Evolutionary conservation across 2,329 filamentous ascomycete species (phyloP), one percentile per base, ranked within the genome.

Genomic region (Paraconiothyrium brasiliense): DNA sequence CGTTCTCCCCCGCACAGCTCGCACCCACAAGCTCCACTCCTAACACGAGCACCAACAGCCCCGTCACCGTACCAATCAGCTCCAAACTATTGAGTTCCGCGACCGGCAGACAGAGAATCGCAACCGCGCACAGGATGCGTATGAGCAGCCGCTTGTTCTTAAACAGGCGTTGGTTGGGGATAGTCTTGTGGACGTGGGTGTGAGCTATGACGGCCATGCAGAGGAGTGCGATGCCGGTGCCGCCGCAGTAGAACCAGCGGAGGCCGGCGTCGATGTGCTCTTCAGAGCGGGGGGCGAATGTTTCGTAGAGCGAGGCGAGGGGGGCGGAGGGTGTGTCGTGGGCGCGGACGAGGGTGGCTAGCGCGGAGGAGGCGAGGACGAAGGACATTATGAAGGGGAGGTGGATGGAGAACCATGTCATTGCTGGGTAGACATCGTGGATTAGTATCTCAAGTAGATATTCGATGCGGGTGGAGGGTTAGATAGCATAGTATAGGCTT

Each of bases 241-340:
- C 88, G n/a, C 80, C 82, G 72, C 87, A 90, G 74, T 90, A 90
- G 74, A 87, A 90, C 81, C 86, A 88, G 14, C 86, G 82, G 20
- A 89, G 80, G 2, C 86, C 87, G 8, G 75, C 62, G 6, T 79
- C 71, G n/a, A 90, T 77, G n/a, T 85, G 78, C 0, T 76, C 74
- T 58, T 85, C 83, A 1, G 85, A 84, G 49, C 82, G 81, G 1
- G 76, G 75, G 22, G 80, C 75, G 69, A 88, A 89, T 14, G 78
- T 72, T 32, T 84, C 82, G 7, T 83, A 84, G 0, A 90, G 77
- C 35, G 68, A 77, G 9, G 85, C 78, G 0, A 81, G 62, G 39
- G 86, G 78, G 0, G 86, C 76, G 60, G 84, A 76, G 1, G 78
- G 66, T 39, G 80, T 82, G 72, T 90, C 88, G 56, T 85, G 82